Conservation (phyloP, 768 basidiomycete species). For the Gloeophyllum trabeum region DNA sequence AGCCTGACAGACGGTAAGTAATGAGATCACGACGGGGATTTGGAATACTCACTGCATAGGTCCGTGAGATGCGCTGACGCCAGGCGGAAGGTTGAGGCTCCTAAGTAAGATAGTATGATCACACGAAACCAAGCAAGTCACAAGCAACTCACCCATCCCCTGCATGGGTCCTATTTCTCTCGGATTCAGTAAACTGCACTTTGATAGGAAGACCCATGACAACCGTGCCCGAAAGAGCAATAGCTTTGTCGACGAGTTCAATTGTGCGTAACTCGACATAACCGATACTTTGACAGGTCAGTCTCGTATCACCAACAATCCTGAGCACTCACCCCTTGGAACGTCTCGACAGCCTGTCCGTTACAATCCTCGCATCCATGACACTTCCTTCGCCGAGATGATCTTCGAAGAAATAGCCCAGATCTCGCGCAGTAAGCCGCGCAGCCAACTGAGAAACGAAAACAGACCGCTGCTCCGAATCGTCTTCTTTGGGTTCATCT, state of each 20-base stretch:
- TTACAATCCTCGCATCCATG: constrained; percentile 93
- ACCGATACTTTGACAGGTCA: constrained; percentile 56
- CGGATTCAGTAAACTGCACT: constrained; percentile 94
- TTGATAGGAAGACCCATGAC: constrained; percentile 98
- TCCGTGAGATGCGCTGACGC: constrained; percentile 66
- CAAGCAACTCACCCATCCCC: constrained; percentile 62
- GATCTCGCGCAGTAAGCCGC: constrained; percentile 90
- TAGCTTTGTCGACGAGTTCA: constrained; percentile 84
- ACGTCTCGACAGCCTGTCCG: constrained; percentile 86
- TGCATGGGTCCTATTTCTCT: constrained; percentile 82
- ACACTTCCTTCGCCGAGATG: constrained; percentile 90
- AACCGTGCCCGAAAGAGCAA: constrained; percentile 84
- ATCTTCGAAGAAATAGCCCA: constrained; percentile 98
- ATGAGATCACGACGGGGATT: constrained; percentile 14
- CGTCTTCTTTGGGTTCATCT: constrained; percentile 89
- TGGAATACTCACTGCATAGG: constrained; percentile 64
- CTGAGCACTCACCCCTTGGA: constrained; percentile 79
- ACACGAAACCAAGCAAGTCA: constrained; percentile 4
- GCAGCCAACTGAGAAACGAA: constrained; percentile 98
- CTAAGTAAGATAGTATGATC: constrained; percentile 20
- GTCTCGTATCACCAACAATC: neutral
- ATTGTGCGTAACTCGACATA: constrained; percentile 94
- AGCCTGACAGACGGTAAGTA: constrained; percentile 36
- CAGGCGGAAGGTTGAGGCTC: constrained; percentile 75
- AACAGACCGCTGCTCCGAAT: constrained; percentile 96